Evolutionary conservation across 495 filamentous ascomycete species (phyloP).

Genomic region (Lasiosphaeriaceae sp.): DNA sequence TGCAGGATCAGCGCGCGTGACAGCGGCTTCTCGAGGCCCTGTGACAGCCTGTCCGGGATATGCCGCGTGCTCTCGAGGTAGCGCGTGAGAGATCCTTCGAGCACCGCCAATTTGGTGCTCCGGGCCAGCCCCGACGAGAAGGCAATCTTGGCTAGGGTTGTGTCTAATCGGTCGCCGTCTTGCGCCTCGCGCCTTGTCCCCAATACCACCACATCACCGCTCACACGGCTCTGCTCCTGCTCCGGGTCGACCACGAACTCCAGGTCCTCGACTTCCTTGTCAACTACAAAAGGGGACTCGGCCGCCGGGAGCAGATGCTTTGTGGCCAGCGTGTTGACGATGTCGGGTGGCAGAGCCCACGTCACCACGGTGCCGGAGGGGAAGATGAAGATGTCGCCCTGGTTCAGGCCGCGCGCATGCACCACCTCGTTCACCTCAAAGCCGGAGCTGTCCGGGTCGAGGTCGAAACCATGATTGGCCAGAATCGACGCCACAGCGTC

Average conservation of each 20-base stretch:
- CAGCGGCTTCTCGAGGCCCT: conserved; percentile 24
- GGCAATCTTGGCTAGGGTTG: conserved; percentile 86
- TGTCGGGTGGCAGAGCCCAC: conserved; percentile 74
- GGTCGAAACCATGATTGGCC: conserved; percentile 63
- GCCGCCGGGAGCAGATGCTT: conserved; percentile 71
- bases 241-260: conserved; percentile 77
- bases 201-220: conserved; percentile 84
- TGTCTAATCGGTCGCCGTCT: conserved; percentile 53
- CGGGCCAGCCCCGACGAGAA: conserved; percentile 94
- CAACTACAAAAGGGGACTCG: conserved; percentile 62
- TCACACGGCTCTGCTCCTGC: conserved; percentile 72
- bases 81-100: conserved; percentile 74
- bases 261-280: conserved; percentile 77
- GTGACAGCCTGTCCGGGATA: conserved; percentile 70
- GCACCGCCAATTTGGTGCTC: conserved; percentile 91
- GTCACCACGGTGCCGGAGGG: conserved; percentile 92
- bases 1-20: conserved; percentile 58
- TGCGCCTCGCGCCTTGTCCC: conserved; percentile 59
- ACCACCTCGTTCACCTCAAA: conserved; percentile 59
- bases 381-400: conserved; percentile 92
- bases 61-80: conserved; percentile 80
- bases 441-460: conserved; percentile 56
- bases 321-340: conserved; percentile 68
- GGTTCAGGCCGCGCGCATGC: conserved; percentile 50
- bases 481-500: conserved; percentile 65